Evolutionary conservation across 1,284 basidiomycete genomes (phyloP).

Genomic region (Irpex sp.): DNA sequence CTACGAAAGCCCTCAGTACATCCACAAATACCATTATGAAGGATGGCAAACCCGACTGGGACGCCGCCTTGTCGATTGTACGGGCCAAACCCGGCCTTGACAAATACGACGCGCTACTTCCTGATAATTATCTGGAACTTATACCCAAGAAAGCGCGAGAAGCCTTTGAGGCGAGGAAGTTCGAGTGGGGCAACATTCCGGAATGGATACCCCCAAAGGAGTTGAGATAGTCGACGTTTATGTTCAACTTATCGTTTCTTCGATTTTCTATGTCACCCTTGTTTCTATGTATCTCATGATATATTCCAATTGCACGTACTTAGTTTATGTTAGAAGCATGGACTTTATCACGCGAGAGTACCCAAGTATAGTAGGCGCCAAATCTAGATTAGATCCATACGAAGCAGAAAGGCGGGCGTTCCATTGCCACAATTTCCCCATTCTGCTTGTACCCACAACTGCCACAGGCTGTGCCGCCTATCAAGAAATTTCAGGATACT

Average conservation of each 20-base stretch:
- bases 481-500: too few species aligned
- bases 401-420: neutral
- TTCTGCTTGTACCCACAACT: too few species aligned
- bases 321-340: too few species aligned
- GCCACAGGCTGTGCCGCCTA: too few species aligned
- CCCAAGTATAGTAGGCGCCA: neutral
- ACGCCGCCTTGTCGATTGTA: conserved; percentile 27
- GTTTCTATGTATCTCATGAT: neutral
- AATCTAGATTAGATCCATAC: neutral
- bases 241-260: neutral
- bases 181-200: conserved; percentile 74
- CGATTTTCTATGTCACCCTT: neutral
- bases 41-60: conserved; percentile 40
- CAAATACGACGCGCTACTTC: conserved; percentile 56
- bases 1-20: conserved; percentile 7
- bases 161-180: conserved; percentile 59
- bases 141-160: conserved; percentile 50
- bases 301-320: neutral
- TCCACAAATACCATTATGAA: conserved; percentile 12
- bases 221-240: conserved; percentile 37
- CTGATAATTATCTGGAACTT: conserved; percentile 51
- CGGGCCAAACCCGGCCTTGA: conserved; percentile 42
- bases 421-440: too few species aligned
- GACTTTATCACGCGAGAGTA: neutral
- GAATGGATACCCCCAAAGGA: conserved; percentile 76